Evolutionary conservation across 805 yeast genomes (phyloP), one percentile per base, ranked within the genome.

Genomic region (Candida boleticola): DNA sequence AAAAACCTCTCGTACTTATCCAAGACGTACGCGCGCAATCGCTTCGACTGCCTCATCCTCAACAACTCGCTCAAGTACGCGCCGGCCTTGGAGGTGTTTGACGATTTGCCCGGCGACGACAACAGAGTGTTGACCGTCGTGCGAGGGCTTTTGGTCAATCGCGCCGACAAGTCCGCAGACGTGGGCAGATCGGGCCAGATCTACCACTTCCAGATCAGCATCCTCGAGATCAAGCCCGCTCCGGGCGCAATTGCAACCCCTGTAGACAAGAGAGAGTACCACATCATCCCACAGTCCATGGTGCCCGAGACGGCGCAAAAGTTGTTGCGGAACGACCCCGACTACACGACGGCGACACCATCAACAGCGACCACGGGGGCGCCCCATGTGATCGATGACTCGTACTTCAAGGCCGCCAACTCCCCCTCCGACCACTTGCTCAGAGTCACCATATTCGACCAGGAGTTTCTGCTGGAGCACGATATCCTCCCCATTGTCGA

Each of bases 381-480:
- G n/a, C n/a, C n/a, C n/a, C n/a, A n/a, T n/a, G 22, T 32, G 21
- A 20, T 22, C 11, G 37, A 22, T 10, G 37, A 25, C 27, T 29
- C 65, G 13, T 66, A 52, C 39, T 68, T 50, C 46, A 55, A 50
- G 29, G 53, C 66, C 21, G 45, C 50, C 14, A 61, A 58, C 42
- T 50, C 56, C 22, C 35, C 57, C 20, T 39, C 43, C 26, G 51
- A 49, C 47, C 68, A 64, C 36, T 51, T 64, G 7, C 42, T 85
- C 14, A 59, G 84, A 44, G 71, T 82, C 13, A 78, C 79, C 48
- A 62, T 84, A 0, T 76, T 71, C 36, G 59, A 63, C 13, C 74
- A 77, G 0, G 82, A 79, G 46, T 74, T 88, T 46, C 47, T 66
- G 4, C 47, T 50, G 1, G 71, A 66, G 1, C 20, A 18, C 4